Conservation (phyloP, 768 basidiomycete species). For the Amanita pseudoporphyria region DNA sequence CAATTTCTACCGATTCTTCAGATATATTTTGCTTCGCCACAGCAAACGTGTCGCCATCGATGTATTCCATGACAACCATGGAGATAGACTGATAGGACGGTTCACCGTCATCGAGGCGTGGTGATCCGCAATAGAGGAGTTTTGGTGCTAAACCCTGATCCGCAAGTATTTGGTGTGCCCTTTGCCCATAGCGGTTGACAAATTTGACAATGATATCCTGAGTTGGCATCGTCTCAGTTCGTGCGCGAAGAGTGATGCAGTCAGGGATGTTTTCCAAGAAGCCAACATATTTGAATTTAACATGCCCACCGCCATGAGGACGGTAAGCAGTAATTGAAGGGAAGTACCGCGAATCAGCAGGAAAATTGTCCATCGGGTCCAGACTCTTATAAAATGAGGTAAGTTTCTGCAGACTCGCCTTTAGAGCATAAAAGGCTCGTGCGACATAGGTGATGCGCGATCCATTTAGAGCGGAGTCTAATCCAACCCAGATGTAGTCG, state of each 20-base stretch:
- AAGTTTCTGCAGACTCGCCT: slow-evolving; percentile 8
- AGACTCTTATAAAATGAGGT: slow-evolving; percentile 15
- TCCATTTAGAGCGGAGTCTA: slow-evolving; percentile 13
- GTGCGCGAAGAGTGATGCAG: slow-evolving; percentile 17
- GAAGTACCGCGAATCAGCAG: slow-evolving; percentile 14
- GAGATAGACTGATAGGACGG: slow-evolving; percentile 1
- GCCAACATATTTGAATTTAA: slow-evolving; percentile 15
- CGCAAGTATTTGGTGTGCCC: slow-evolving; percentile 10
- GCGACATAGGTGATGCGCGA: slow-evolving; percentile 12
- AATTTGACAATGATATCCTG: slow-evolving; percentile 24
- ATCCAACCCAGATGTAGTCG: slow-evolving; percentile 22
- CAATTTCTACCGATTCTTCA: slow-evolving; percentile 6
- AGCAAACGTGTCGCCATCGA: slow-evolving; percentile 10
- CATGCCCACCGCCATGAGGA: not conserved
- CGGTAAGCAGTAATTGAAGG: slow-evolving; percentile 14
- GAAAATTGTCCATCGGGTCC: not conserved
- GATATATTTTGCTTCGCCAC: slow-evolving; percentile 17
- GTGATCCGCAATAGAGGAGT: slow-evolving; percentile 1
- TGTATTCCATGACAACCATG: slow-evolving; percentile 15
- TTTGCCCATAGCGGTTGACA: slow-evolving; percentile 12
- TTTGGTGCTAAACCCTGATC: slow-evolving; percentile 7
- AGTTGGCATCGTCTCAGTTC: not conserved
- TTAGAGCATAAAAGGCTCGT: slow-evolving; percentile 17
- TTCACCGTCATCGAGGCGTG: not conserved
- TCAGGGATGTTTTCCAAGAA: slow-evolving; percentile 11